These are phyloP conservation scores for Penicillium rolfsii DNA, from an alignment of 2,329 filamentous ascomycete genomes.

Conservation along the genomic window DNA sequence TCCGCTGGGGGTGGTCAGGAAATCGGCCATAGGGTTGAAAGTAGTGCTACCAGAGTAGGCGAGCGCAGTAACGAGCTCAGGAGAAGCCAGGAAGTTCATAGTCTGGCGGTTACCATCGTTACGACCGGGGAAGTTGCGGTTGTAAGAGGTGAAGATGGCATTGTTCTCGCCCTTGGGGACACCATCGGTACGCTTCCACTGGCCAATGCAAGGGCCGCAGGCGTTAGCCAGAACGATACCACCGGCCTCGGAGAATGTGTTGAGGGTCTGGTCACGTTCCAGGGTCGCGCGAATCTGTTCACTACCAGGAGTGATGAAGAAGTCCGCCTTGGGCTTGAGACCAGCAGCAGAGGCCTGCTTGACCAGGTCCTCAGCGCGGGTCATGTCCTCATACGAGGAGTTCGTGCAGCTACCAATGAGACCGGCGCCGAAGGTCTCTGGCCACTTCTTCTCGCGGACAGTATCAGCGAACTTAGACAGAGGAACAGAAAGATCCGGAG, in stretches of 20 bases:
- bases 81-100: conserved; percentile 98
- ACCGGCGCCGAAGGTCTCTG: conserved; percentile 93
- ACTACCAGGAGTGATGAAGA: conserved; percentile 93
- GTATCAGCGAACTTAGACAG: conserved; percentile 97
- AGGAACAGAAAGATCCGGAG: conserved; percentile 93
- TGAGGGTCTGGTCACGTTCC: conserved; percentile 85
- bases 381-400: conserved; percentile 87
- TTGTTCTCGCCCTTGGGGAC: conserved; percentile 83
- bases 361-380: conserved; percentile 86
- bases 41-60: conserved; percentile 88
- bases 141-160: conserved; percentile 95
- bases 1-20: conserved; percentile 77
- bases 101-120: conserved; percentile 96
- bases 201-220: conserved; percentile 80
- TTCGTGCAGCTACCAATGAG: conserved; percentile 99
- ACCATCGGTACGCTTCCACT: conserved; percentile 91
- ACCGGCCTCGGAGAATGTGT: conserved; percentile 94
- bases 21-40: conserved; percentile 94
- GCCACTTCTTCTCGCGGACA: conserved; percentile 94
- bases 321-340: conserved; percentile 88
- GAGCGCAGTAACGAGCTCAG: conserved; percentile 96
- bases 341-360: conserved; percentile 89
- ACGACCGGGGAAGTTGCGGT: conserved; percentile 95
- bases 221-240: conserved; percentile 94
- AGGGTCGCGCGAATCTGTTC: conserved; percentile 97